phyloP scores from a whole-genome alignment of 2,329 filamentous ascomycete species.

The Clonostachys chloroleuca region DNA sequence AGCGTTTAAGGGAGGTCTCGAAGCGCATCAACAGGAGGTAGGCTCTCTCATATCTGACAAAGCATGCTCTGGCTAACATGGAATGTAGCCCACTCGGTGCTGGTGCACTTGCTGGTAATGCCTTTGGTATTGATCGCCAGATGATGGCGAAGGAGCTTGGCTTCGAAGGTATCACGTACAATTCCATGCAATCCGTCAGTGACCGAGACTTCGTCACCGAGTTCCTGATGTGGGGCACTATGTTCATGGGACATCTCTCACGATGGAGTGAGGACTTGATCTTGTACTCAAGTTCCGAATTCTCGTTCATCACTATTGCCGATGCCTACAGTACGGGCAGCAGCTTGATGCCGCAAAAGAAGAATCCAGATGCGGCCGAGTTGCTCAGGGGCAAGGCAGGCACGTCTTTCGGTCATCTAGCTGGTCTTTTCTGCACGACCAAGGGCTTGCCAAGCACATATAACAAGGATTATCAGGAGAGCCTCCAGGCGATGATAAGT shows the following conservation, averaged over 20 bases:
- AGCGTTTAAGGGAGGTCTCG: constrained; percentile 70
- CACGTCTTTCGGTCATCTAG: constrained; percentile 25
- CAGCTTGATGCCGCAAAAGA: constrained; percentile 22
- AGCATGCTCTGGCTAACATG: constrained; percentile 2
- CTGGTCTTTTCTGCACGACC: constrained; percentile 30
- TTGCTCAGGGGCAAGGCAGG: constrained; percentile 18
- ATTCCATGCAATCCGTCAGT: constrained; percentile 71
- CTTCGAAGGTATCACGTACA: constrained; percentile 71
- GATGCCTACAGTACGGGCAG: constrained; percentile 6
- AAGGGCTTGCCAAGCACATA: constrained; percentile 75
- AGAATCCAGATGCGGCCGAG: constrained; percentile 13
- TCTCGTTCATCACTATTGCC: constrained; percentile 41
- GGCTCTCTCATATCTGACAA: not conserved
- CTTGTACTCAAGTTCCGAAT: constrained; percentile 3
- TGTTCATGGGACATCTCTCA: constrained; percentile 75
- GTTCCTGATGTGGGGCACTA: constrained; percentile 73
- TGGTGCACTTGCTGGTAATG: constrained; percentile 76
- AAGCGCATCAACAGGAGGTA: constrained; percentile 61
- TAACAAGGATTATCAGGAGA: constrained; percentile 92
- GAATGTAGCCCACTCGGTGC: constrained; percentile 58
- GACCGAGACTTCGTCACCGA: constrained; percentile 83
- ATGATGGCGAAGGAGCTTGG: constrained; percentile 77
- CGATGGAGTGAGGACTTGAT: constrained; percentile 85
- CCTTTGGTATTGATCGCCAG: constrained; percentile 76
- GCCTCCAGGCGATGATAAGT: constrained; percentile 80